Base-by-base conservation (phyloP, 208 protist genomes). In the Acanthamoeba lenticulata region DNA sequence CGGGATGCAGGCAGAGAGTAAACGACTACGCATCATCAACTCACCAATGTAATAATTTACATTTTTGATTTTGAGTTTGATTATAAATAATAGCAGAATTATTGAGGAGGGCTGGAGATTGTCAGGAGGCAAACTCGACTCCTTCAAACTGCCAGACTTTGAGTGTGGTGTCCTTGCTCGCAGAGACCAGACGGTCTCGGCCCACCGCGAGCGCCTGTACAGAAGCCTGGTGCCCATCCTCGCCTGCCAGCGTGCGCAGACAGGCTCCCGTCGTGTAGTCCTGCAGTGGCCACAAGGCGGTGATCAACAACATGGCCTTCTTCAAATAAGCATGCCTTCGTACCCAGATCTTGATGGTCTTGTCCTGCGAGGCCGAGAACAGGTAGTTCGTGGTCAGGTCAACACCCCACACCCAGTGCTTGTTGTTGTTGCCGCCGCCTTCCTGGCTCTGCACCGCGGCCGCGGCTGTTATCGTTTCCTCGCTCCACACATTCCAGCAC, bases 341-440 rank as follows among this genome's bases (percentile, higher is more conserved):
- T 44, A 88, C 86, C 86, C 86, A 92, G 13, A 62, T 42, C 86
- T 92, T 93, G 67, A 93, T 93, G n/a, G 62, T 93, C 45, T 74
- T 93, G 32, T 93, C 89, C 67, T 93, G 60, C 2, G 89, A 93
- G n/a, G 45, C 89, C 19, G 62, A 83, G 27, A 74, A 93, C 4
- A 93, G 32, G 42, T 44, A 45, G 65, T 81, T 24, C 24, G 19
- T 17, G 29, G 49, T 42, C 40, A 81, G 44, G 1, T 49, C 89
- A 7, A 93, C 29, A n/a, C 65, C 24, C 62, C 89, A 93, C 2
- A 93, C 67, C 65, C 65, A 81, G 89, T 93, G 40, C 44, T 55
- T 93, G 65, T 92, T 42, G 45, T 32, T 34, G 77, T 32, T 21
- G 15, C 32, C 45, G n/a, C n/a, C n/a, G n/a, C n/a, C n/a, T n/a